These are phyloP conservation scores for Yamadazyma aaseri DNA, from an alignment of 1,139 yeast species.

Conservation along the genomic window DNA sequence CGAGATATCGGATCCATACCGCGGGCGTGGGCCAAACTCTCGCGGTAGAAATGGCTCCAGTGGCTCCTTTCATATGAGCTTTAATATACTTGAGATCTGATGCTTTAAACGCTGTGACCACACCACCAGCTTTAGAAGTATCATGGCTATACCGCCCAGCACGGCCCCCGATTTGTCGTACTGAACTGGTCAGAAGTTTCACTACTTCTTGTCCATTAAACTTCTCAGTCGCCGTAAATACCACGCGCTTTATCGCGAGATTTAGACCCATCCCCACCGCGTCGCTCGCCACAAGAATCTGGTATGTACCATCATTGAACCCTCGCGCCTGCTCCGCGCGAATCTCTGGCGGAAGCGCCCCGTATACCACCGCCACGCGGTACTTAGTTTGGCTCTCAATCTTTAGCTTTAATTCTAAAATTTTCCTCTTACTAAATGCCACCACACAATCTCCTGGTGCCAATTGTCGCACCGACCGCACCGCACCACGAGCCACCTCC, in stretches of 20 bases:
- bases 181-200: constrained; percentile 58
- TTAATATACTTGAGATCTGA: constrained; percentile 44
- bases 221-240: constrained; percentile 67
- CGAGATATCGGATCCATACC: constrained; percentile 57
- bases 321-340: constrained; percentile 78
- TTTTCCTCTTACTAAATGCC: constrained; percentile 74
- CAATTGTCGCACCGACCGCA: constrained; percentile 35
- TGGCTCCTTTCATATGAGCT: constrained; percentile 45
- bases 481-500: constrained; percentile 45
- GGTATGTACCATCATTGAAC: constrained; percentile 75
- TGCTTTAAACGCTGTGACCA: constrained; percentile 53
- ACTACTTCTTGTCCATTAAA: constrained; percentile 62
- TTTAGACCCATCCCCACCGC: constrained; percentile 98
- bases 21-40: constrained; percentile 70
- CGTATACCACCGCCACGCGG: constrained; percentile 88
- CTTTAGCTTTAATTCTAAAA: constrained; percentile 61
- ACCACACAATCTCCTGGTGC: constrained; percentile 85
- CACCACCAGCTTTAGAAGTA: constrained; percentile 50
- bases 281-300: constrained; percentile 87
- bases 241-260: constrained; percentile 73
- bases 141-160: constrained; percentile 74
- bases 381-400: constrained; percentile 61
- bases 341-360: constrained; percentile 95
- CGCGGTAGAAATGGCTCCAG: constrained; percentile 51
- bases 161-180: constrained; percentile 93